Evolutionary conservation across 2,329 filamentous ascomycete species (phyloP).

Genomic region (Aspergillus sp.): DNA sequence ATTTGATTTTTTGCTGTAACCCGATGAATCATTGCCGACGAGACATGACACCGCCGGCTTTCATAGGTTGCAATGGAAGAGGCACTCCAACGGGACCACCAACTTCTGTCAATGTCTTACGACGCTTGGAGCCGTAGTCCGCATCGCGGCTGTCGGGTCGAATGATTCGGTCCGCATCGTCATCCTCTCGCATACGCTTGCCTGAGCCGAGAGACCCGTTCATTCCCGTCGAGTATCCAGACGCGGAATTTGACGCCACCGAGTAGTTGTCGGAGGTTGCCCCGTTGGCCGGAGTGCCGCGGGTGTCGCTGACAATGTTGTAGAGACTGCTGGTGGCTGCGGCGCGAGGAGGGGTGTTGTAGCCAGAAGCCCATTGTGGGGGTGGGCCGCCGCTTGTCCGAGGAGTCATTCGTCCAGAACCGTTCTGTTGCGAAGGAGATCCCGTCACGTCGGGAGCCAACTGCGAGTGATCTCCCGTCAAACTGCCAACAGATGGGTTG

Average conservation of each 20-base stretch:
- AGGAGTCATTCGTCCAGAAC: conserved; percentile 81
- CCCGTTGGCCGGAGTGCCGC: conserved; percentile 63
- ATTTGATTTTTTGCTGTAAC: neutral
- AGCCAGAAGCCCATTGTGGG: conserved; percentile 72
- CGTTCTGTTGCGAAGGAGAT: conserved; percentile 75
- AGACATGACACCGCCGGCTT: conserved; percentile 41
- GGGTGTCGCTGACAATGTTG: conserved; percentile 82
- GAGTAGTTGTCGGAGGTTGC: conserved; percentile 69
- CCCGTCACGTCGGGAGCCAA: conserved; percentile 79
- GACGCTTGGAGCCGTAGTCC: conserved; percentile 69
- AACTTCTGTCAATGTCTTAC: conserved; percentile 71
- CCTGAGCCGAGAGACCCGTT: conserved; percentile 62
- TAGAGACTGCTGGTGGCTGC: conserved; percentile 76
- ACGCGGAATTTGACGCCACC: conserved; percentile 63
- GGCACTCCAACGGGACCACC: conserved; percentile 45
- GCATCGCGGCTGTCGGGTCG: conserved; percentile 62
- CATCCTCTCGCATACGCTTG: conserved; percentile 65
- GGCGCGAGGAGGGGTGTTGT: conserved; percentile 75
- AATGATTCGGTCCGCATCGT: conserved; percentile 63
- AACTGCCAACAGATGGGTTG: conserved; percentile 62
- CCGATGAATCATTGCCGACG: conserved; percentile 35
- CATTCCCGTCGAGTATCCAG: conserved; percentile 55
- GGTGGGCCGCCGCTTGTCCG: conserved; percentile 72
- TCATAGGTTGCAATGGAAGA: conserved; percentile 44
- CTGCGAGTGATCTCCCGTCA: conserved; percentile 72